These are phyloP conservation scores for Anethum foeniculum DNA, from an alignment of 140 eudicot species.

Conservation along the genomic window DNA sequence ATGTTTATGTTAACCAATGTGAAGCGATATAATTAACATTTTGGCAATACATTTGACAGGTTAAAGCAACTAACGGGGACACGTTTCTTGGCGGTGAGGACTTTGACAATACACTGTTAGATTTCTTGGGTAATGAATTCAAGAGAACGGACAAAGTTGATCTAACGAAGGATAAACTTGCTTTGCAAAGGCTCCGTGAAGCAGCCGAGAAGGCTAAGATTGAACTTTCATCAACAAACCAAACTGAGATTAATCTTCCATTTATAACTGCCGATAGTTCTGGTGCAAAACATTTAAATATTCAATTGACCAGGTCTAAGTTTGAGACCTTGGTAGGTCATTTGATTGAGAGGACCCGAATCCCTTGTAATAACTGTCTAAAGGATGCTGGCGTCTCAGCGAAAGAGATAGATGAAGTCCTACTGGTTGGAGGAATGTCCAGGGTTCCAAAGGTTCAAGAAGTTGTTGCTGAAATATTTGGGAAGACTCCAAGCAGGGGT, in stretches of 20 bases:
- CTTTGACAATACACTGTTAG: slow-evolving; percentile 12
- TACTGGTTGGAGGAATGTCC: slow-evolving; percentile 12
- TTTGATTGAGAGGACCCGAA: slow-evolving; percentile 9
- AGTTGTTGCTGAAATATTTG: slow-evolving; percentile 13
- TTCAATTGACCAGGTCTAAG: slow-evolving; percentile 10
- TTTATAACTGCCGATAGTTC: slow-evolving; percentile 15
- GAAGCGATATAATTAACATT: neutral
- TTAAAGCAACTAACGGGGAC: slow-evolving; percentile 14
- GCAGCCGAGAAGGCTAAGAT: slow-evolving; percentile 15
- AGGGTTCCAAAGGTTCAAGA: slow-evolving; percentile 14
- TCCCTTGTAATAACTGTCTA: slow-evolving; percentile 6
- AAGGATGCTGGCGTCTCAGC: slow-evolving; percentile 14
- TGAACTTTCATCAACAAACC: slow-evolving; percentile 12
- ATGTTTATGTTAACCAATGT: neutral
- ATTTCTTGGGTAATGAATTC: slow-evolving; percentile 7
- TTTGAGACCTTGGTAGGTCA: slow-evolving; percentile 14
- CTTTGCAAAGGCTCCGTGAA: slow-evolving; percentile 15
- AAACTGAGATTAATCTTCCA: slow-evolving; percentile 15
- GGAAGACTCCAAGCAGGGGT: slow-evolving; percentile 14
- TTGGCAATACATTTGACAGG: slow-evolving; percentile 5
- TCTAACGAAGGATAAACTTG: slow-evolving; percentile 10
- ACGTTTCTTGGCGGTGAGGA: slow-evolving; percentile 12
- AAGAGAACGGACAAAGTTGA: slow-evolving; percentile 11
- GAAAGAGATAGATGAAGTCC: slow-evolving; percentile 13
- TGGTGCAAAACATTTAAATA: slow-evolving; percentile 14